These are phyloP conservation scores for grape (Vitis vinifera) DNA, from an alignment of 164 flowering plant species.

Conservation along the genomic window DNA sequence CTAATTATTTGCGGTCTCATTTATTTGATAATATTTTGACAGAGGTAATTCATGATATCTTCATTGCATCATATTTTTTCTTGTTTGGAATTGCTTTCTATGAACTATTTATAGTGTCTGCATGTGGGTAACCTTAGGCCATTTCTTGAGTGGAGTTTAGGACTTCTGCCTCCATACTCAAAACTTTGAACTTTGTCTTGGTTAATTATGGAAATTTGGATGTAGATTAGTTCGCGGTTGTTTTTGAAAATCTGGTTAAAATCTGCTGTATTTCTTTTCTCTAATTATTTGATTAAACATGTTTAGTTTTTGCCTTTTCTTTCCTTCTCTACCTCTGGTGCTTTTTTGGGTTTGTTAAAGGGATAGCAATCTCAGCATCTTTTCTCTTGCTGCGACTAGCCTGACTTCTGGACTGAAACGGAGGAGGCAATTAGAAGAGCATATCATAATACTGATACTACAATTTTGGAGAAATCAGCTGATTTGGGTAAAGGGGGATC, in stretches of 20 bases:
- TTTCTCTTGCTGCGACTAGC: conserved; percentile 40
- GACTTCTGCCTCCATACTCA: too few species aligned
- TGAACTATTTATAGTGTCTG: not conserved
- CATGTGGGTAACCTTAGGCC: too few species aligned
- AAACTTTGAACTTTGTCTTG: too few species aligned
- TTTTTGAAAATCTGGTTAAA: too few species aligned
- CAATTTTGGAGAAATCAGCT: conserved; percentile 66
- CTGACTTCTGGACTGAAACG: conserved; percentile 77
- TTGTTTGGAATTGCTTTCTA: not conserved
- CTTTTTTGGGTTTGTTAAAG: not conserved
- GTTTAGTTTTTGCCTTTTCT: not conserved
- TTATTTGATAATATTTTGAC: conserved; percentile 81
- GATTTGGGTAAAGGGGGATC: conserved; percentile 91
- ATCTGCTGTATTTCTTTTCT: too few species aligned
- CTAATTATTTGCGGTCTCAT: conserved; percentile 68
- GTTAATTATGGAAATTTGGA: too few species aligned
- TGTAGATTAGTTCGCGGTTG: too few species aligned
- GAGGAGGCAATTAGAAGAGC: conserved; percentile 72
- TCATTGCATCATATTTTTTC: not conserved
- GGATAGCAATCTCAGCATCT: not conserved
- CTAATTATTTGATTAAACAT: too few species aligned
- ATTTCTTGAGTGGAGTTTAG: too few species aligned
- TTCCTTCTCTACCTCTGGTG: not conserved
- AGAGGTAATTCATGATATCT: conserved; percentile 49
- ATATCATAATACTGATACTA: conserved; percentile 59